Percentiles rank a stretch among this genome's conserved stretches.
Conservation (phyloP, 345 rosid species). For the Eucalyptus fibrosa region DNA sequence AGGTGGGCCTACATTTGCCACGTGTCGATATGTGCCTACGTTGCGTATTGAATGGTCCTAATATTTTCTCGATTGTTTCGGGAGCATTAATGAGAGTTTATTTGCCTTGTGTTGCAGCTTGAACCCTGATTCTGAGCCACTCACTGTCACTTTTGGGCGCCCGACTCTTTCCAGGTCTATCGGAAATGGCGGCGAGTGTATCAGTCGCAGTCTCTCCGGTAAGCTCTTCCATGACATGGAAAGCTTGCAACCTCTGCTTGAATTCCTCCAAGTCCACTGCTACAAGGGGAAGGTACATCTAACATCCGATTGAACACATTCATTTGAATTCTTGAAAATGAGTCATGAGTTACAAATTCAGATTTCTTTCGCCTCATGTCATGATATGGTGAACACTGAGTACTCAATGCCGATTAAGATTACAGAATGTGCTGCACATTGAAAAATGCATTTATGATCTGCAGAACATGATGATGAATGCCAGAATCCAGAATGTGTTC, state of each 20-base stretch:
- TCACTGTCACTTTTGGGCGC: constrained; percentile 59
- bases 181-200: constrained; percentile 82
- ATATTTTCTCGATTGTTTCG: not conserved
- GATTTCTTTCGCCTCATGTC: too few relatives aligned
- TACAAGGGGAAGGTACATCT: constrained; percentile 52
- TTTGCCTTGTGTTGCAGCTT: constrained; percentile 1
- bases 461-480: constrained; percentile 78
- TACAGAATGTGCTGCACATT: too few relatives aligned
- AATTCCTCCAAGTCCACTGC: constrained; percentile 13
- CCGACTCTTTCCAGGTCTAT: constrained; percentile 70
- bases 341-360: too few relatives aligned
- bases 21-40: too few relatives aligned
- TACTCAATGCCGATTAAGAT: too few relatives aligned
- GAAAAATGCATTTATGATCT: not conserved
- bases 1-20: too few relatives aligned
- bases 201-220: constrained; percentile 74
- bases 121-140: constrained; percentile 72
- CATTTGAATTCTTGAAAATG: too few relatives aligned
- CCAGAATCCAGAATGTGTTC: constrained; percentile 47
- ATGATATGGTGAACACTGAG: too few relatives aligned
- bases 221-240: constrained; percentile 84
- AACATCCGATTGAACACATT: not conserved
- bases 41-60: too few relatives aligned
- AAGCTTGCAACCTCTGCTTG: not conserved
- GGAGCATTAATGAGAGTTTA: not conserved